Percentiles rank a stretch among this genome's conserved stretches.
phyloP scores from a whole-genome alignment of 1,284 basidiomycete species.

The Melampsora americana region DNA sequence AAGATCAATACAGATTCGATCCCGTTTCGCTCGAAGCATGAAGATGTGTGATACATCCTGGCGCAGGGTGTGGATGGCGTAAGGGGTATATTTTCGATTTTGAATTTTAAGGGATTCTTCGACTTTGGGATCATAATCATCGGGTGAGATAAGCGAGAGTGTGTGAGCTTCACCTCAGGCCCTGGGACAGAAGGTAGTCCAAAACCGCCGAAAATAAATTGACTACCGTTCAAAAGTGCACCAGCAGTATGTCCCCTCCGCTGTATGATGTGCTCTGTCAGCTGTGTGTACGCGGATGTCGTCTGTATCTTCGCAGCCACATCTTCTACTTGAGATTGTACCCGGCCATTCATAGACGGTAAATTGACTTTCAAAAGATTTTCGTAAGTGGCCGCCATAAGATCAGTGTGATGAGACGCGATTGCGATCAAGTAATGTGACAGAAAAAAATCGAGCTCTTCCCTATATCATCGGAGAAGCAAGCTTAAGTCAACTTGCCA shows the following conservation, averaged over 20 bases:
- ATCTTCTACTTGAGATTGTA: neutral
- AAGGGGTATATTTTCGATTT: slow-evolving; percentile 15
- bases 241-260: slow-evolving; percentile 31
- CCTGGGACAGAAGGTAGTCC: slow-evolving; percentile 17
- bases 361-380: neutral
- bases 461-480: slow-evolving; percentile 12
- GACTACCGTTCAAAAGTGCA: slow-evolving; percentile 10
- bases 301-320: neutral
- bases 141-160: slow-evolving; percentile 41
- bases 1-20: slow-evolving; percentile 31
- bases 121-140: slow-evolving; percentile 1
- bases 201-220: slow-evolving; percentile 37
- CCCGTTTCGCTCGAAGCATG: neutral
- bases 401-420: slow-evolving; percentile 25
- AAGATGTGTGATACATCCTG: slow-evolving; percentile 30
- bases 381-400: neutral
- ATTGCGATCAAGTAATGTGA: slow-evolving; percentile 39
- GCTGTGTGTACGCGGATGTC: neutral
- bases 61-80: slow-evolving; percentile 24
- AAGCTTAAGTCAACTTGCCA: neutral
- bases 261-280: slow-evolving; percentile 20
- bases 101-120: neutral
- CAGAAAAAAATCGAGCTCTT: slow-evolving; percentile 43
- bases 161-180: neutral
- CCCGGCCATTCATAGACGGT: slow-evolving; percentile 14